Base-by-base conservation (phyloP, 2,329 filamentous ascomycete genomes). In the Zopfia rhizophila region DNA sequence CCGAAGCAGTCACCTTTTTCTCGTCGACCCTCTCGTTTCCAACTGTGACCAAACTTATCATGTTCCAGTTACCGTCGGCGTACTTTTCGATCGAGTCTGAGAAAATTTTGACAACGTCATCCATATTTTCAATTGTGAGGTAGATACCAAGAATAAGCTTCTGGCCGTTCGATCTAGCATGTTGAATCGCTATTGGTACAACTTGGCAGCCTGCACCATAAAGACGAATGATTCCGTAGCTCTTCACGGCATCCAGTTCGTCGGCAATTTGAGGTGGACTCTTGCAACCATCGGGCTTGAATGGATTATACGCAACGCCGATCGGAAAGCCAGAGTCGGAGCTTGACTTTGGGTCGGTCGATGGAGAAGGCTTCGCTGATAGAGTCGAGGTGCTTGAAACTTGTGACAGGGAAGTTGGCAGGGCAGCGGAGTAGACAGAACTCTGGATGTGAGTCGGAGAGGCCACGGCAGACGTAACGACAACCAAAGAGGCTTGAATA, bases 121-220 rank as follows among this genome's bases (percentile, higher is more conserved):
- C 69, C 12, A 69, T 47, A 18, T 54, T 41, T 32, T 66, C 56
- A 6, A 79, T 68, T 46, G 90, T 79, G 54, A 89, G 77, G 71
- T 82, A 93, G 48, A 94, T 79, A 41, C 90, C 91, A 10, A 87
- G 80, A 70, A 95, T 89, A 22, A 96, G 74, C 68, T 86, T 86
- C 67, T 90, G 81, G 35, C 80, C 80, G 59, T 84, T 79, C n/a
- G 78, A 70, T 59, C 83, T 83, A 25, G 86, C 87, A 7, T 86
- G 86, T 8, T 78, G 71, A 22, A 88, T 74, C 13, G 88, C 82
- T 11, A 78, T 82, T 2, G 78, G 68, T 27, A 90, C 81, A 68
- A 92, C 88, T 61, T 90, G 76, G 70, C 91, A 95, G 69, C 91
- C 89, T 45, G 85, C 84, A 39, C 90, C 91, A 65, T 96, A 96